Conservation (phyloP, 306 rosid genomes). For the Cyclanthera cordifolia region DNA sequence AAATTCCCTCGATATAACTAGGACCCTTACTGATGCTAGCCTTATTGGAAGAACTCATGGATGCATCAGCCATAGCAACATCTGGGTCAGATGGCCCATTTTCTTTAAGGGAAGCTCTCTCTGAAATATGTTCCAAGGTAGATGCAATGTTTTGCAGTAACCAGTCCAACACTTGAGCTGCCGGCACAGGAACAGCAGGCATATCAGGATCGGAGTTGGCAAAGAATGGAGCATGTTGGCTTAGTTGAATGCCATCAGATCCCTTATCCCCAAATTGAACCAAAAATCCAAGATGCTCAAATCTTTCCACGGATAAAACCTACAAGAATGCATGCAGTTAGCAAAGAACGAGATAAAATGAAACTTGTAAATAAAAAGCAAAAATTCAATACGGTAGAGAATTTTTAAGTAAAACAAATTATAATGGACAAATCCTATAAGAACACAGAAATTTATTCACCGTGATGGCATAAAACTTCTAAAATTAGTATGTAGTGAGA, state of each 20-base stretch:
- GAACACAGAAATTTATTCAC: neutral
- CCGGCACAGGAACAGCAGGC: slow-evolving; percentile 96
- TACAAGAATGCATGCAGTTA: slow-evolving; percentile 26
- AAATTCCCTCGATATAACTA: slow-evolving; percentile 82
- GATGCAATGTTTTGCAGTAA: slow-evolving; percentile 64
- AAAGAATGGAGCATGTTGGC: slow-evolving; percentile 86
- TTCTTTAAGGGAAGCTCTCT: slow-evolving; percentile 67
- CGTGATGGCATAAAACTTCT: neutral
- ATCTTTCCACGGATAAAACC: slow-evolving; percentile 89
- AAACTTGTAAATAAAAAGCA: slow-evolving; percentile 14
- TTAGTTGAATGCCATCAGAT: slow-evolving; percentile 51
- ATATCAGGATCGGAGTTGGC: slow-evolving; percentile 97
- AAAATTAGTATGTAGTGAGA: neutral
- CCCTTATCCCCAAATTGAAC: slow-evolving; percentile 85
- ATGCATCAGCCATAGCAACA: slow-evolving; percentile 92
- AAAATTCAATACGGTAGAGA: neutral
- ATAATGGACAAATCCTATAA: neutral
- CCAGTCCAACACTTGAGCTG: slow-evolving; percentile 85
- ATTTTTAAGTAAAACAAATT: neutral
- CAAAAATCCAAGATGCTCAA: slow-evolving; percentile 90
- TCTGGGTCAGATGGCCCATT: slow-evolving; percentile 86
- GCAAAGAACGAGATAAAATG: slow-evolving; percentile 16
- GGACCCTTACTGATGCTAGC: slow-evolving; percentile 49
- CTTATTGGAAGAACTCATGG: slow-evolving; percentile 39
- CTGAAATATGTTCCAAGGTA: slow-evolving; percentile 73